Percentiles rank a stretch among this genome's conserved stretches.
Conservation (phyloP, 345 rosid species). For the Aurinia saxatilis region DNA sequence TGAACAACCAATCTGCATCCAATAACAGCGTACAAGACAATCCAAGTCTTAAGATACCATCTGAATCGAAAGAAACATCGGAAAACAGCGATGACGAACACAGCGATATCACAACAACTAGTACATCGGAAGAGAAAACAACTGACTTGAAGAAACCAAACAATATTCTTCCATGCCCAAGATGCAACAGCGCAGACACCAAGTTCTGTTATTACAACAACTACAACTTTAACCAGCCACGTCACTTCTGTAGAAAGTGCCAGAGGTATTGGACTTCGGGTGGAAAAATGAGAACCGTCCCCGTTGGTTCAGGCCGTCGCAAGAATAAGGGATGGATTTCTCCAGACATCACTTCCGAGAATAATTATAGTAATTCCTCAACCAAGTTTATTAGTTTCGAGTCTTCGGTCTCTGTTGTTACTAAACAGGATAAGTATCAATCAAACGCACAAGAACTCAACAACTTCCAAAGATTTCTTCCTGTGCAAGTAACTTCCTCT, state of each 20-base stretch:
- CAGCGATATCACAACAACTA: conserved; percentile 33
- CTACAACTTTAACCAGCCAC: conserved; percentile 77
- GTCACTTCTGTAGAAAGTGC: conserved; percentile 78
- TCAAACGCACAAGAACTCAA: background rate
- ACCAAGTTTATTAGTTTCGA: conserved; percentile 44
- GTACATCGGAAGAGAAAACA: conserved; percentile 28
- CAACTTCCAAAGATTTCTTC: conserved; percentile 21
- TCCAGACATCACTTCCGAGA: conserved; percentile 17
- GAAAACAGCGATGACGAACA: conserved; percentile 34
- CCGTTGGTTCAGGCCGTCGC: conserved; percentile 80
- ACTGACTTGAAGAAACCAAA: conserved; percentile 53
- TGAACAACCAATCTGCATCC: background rate
- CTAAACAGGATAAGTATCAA: background rate
- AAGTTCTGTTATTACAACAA: conserved; percentile 88
- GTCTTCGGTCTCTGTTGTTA: conserved; percentile 32
- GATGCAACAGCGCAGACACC: conserved; percentile 75
- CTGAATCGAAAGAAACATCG: conserved; percentile 30
- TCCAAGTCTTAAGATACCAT: conserved; percentile 10
- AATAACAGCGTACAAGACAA: background rate
- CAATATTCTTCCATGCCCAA: conserved; percentile 65
- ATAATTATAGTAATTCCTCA: conserved; percentile 22
- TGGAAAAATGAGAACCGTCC: conserved; percentile 77
- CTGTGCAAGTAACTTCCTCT: conserved; percentile 24
- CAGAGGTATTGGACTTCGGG: conserved; percentile 94
- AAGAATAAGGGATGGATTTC: conserved; percentile 59